Evolutionary conservation across 2,329 filamentous ascomycete species (phyloP).

Genomic region (Penicillium sp.): DNA sequence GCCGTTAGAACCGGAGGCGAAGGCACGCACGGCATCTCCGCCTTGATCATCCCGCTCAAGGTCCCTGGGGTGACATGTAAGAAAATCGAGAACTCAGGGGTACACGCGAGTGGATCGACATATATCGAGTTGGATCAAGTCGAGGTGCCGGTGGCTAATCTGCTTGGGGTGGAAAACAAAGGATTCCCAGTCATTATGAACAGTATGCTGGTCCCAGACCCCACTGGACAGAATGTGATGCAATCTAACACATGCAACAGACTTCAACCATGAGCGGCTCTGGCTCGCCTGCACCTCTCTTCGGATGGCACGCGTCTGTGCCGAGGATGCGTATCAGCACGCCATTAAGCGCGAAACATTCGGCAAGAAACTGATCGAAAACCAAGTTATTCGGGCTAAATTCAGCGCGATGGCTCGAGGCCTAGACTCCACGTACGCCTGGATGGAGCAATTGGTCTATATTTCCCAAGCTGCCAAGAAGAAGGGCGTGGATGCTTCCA

Average conservation of each 20-base stretch:
- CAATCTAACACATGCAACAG: slow-evolving; percentile 14
- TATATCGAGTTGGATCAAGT: slow-evolving; percentile 81
- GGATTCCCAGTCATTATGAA: slow-evolving; percentile 77
- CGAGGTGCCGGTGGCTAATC: slow-evolving; percentile 73
- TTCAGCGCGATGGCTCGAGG: slow-evolving; percentile 56
- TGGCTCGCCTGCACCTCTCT: slow-evolving; percentile 60
- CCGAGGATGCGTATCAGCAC: slow-evolving; percentile 56
- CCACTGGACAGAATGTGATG: not conserved
- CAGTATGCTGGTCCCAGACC: slow-evolving; percentile 39
- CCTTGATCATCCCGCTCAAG: slow-evolving; percentile 59
- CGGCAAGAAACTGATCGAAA: slow-evolving; percentile 57
- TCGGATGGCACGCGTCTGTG: slow-evolving; percentile 59
- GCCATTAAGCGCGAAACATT: slow-evolving; percentile 58
- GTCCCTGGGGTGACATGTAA: slow-evolving; percentile 52
- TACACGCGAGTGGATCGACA: slow-evolving; percentile 61
- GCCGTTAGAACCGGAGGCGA: slow-evolving; percentile 61
- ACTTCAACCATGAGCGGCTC: slow-evolving; percentile 63
- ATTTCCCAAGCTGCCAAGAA: slow-evolving; percentile 34
- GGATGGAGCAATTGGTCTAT: slow-evolving; percentile 61
- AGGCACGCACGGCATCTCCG: slow-evolving; percentile 57
- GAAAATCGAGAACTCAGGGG: slow-evolving; percentile 61
- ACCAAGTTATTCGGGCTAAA: slow-evolving; percentile 61
- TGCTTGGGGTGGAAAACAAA: slow-evolving; percentile 76
- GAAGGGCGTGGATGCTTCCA: slow-evolving; percentile 14
- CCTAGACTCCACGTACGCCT: slow-evolving; percentile 60